Evolutionary conservation across 1,284 basidiomycete genomes (phyloP), one percentile per base, ranked within the genome.

Genomic region (Leccinum subspadiceum): DNA sequence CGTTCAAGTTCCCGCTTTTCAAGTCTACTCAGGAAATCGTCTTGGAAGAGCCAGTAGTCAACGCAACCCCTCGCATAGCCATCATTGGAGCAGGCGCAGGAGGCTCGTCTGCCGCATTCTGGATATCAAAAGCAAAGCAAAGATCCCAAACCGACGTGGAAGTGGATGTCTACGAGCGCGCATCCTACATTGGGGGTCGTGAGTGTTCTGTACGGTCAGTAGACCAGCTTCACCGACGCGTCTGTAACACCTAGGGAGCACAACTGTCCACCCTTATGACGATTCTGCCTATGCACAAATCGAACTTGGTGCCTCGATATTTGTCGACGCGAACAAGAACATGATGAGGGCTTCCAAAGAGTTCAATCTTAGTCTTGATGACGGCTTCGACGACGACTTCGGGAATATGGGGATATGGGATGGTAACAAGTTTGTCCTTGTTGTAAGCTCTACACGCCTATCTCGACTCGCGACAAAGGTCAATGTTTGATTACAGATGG

Each of bases 281-380:
- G 84, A 96, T 68, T 69, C 76, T 2, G 78, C 74, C 9, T 77
- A 87, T 22, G 78, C 80, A 29, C 84, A 90, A 2, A 76, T 94
- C 39, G 96, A 92, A 68, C 79, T 96, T 0, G 96, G 96, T 1
- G 96, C 90, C 0, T 92, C 89, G 48, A 92, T 98, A 63, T 98
- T 96, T 73, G 90, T 96, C 4, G 71, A 82, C 54, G 84, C 82
- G 4, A 96, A 97, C 77, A 86, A 85, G 71, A 94, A 96, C 72
- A 70, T 95, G 54, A 87, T 88, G 84, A 84, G 90, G 61, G 93
- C 93, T 1, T 83, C 85, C 0, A 80, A 89, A 53, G 87, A 90
- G 60, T 96, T 95, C 76, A 89, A 90, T 64, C 79, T 96, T 12
- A 84, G 83, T 2, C 75, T 86, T 29, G 73, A 73, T 6, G 73